phyloP scores from a whole-genome alignment of 2,329 filamentous ascomycete species.

The Biscogniauxia sp. region DNA sequence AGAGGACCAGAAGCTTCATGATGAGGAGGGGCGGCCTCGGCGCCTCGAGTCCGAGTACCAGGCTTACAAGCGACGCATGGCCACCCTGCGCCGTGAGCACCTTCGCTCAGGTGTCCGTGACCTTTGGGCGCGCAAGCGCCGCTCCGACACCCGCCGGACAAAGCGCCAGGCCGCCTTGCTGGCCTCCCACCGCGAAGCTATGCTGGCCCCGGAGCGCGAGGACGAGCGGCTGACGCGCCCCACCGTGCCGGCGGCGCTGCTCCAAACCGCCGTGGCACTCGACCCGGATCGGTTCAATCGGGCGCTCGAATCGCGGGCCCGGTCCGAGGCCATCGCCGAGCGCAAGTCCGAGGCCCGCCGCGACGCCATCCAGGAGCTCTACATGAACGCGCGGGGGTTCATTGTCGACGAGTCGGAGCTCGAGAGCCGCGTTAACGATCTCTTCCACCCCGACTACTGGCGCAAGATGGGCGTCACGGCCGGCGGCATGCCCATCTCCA shows the following conservation, averaged over 20 bases:
- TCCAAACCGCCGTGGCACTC: conserved; percentile 50
- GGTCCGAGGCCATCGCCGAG: conserved; percentile 42
- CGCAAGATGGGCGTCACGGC: conserved; percentile 37
- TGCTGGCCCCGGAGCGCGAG: conserved; percentile 65
- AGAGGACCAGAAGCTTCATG: conserved; percentile 34
- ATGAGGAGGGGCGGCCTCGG: background rate
- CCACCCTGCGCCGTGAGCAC: conserved; percentile 67
- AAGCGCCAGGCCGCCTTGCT: conserved; percentile 47
- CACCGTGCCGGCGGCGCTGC: conserved; percentile 56
- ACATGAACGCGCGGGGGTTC: conserved; percentile 83
- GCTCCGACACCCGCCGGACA: conserved; percentile 35
- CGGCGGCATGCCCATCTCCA: conserved; percentile 35
- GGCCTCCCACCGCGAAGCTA: conserved; percentile 42
- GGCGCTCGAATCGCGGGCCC: conserved; percentile 42
- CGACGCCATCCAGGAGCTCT: conserved; percentile 79
- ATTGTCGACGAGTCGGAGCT: conserved; percentile 82
- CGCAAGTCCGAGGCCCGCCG: conserved; percentile 59
- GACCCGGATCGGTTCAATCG: conserved; percentile 63
- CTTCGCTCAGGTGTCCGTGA: conserved; percentile 68
- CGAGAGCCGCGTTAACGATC: conserved; percentile 66
- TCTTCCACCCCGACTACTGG: conserved; percentile 68
- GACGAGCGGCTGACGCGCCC: conserved; percentile 76
- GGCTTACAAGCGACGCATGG: conserved; percentile 71
- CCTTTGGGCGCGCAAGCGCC: conserved; percentile 65
- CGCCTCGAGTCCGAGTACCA: conserved; percentile 32